A percentile compares a stretch with the other conserved stretches of the same genome.
phyloP scores from a whole-genome alignment of 805 yeast genomes.

The Debaryomyces prosopidis region DNA sequence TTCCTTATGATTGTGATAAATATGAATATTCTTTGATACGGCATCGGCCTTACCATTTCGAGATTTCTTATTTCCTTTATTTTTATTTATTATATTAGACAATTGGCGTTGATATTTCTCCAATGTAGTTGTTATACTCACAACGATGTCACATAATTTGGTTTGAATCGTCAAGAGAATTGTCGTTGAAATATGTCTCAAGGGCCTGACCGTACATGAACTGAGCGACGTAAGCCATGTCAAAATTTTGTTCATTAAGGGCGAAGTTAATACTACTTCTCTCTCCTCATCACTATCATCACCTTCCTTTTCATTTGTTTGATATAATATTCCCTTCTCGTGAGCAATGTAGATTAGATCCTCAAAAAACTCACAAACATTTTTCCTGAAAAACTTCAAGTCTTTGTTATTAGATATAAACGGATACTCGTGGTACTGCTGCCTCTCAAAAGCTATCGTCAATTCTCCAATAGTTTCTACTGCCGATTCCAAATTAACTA shows the following conservation, averaged over 20 bases:
- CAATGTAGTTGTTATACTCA: slow-evolving; percentile 30
- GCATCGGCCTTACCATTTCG: slow-evolving; percentile 47
- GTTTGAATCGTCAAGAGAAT: slow-evolving; percentile 62
- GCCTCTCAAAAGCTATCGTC: slow-evolving; percentile 59
- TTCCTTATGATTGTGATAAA: slow-evolving; percentile 44
- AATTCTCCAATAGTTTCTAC: slow-evolving; percentile 73
- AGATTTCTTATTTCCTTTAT: slow-evolving; percentile 10
- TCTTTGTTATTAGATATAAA: slow-evolving; percentile 51
- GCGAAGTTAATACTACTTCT: slow-evolving; percentile 28
- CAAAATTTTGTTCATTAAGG: slow-evolving; percentile 54
- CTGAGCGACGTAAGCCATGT: slow-evolving; percentile 79
- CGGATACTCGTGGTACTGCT: slow-evolving; percentile 69
- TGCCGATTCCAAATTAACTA: slow-evolving; percentile 66
- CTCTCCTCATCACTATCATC: slow-evolving; percentile 22
- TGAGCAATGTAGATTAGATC: slow-evolving; percentile 53
- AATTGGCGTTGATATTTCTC: slow-evolving; percentile 49
- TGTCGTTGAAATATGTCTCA: slow-evolving; percentile 67
- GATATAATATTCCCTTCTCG: slow-evolving; percentile 61
- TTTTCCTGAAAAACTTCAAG: slow-evolving; percentile 51
- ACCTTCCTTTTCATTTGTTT: slow-evolving; percentile 13
- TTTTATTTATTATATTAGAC: slow-evolving; percentile 23
- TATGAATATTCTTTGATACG: slow-evolving; percentile 41
- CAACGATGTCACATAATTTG: slow-evolving; percentile 53
- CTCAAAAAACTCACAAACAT: slow-evolving; percentile 56
- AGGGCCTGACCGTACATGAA: slow-evolving; percentile 65